Base-by-base conservation (phyloP, 768 basidiomycete genomes). In the Arthromyces matolae region DNA sequence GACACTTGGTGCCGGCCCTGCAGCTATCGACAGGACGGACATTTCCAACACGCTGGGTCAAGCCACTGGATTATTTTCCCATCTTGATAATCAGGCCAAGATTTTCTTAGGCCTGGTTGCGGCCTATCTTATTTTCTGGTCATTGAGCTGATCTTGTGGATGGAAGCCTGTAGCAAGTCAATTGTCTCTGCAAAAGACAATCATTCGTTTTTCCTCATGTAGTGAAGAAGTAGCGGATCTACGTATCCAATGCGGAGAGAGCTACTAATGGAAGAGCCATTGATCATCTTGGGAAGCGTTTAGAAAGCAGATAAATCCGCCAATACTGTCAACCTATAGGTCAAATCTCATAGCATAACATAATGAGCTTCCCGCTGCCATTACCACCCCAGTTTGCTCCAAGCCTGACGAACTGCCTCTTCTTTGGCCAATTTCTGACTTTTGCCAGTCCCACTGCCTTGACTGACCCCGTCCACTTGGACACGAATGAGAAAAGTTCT, bases 401-500 rank as follows among this genome's bases (percentile, higher is more conserved):
- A 81, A 38, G 83, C 83, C 45, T 75, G 67, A 31, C 75, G 73
- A 25, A 81, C 82, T n/a, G 84, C 83, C 51, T 80, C 77, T 64
- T 84, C 81, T 53, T 83, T 85, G 7, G 83, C 84, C n/a, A 64
- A 38, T 53, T 84, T 86, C 61, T 83, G 81, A 47, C 71, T 84
- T 50, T 76, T 79, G 18, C 78, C 84, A 3, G 40, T 52, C 0
- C 81, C 84, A 3, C 60, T 42, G 19, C 83, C 84, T 51, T 56
- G 71, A 52, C 74, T 70, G n/a, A 65, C 56, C 2, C 65, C 71
- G 47, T 80, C 75, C 19, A 86, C 83, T 85, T n/a, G 31, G 8
- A 38, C 51, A 16, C 36, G 13, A 12, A 42, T 51, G 12, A 49
- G 50, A 12, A 18, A 29, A 44, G 42, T 19, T 5, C 1, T 22